Conservation (phyloP, 2,329 filamentous ascomycete species). For the Davidsoniella eucalypti region DNA sequence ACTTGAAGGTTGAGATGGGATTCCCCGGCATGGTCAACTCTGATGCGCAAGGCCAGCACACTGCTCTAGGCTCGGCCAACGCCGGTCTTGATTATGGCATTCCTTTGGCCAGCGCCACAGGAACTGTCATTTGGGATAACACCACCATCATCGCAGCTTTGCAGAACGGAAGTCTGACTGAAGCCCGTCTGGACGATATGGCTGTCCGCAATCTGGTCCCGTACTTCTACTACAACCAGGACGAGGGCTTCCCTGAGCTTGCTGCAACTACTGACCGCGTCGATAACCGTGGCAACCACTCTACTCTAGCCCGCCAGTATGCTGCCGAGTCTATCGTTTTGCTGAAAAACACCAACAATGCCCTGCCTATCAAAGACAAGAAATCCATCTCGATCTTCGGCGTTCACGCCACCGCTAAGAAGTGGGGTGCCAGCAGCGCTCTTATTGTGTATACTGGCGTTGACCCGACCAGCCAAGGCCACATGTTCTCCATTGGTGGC, state of each 20-base stretch:
- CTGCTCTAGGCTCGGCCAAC: conserved; percentile 41
- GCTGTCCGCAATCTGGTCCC: conserved; percentile 36
- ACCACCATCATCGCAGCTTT: conserved; percentile 29
- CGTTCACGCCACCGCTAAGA: conserved; percentile 37
- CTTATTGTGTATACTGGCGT: conserved; percentile 49
- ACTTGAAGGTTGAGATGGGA: conserved; percentile 45
- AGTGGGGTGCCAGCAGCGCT: conserved; percentile 31
- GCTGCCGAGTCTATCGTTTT: conserved; percentile 44
- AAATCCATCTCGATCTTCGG: conserved; percentile 40
- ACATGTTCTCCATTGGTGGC: conserved; percentile 38
- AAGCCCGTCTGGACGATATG: conserved; percentile 29
- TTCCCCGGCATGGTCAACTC: conserved; percentile 50
- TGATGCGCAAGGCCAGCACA: conserved; percentile 52
- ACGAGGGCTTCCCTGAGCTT: conserved; percentile 27
- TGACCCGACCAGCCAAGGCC: conserved; percentile 40
- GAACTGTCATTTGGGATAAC: conserved; percentile 39
- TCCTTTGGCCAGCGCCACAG: conserved; percentile 45
- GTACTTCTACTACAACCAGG: conserved; percentile 33
- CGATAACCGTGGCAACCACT: conserved; percentile 27
- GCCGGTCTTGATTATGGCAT: conserved; percentile 41
- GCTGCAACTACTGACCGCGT: conserved; percentile 33
- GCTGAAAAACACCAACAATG: conserved; percentile 51
- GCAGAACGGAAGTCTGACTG: conserved; percentile 28
- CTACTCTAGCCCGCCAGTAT: conserved; percentile 33
- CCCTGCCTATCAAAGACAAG: conserved; percentile 42